phyloP scores from a whole-genome alignment of 768 basidiomycete species.

The Mycena alexandri region DNA sequence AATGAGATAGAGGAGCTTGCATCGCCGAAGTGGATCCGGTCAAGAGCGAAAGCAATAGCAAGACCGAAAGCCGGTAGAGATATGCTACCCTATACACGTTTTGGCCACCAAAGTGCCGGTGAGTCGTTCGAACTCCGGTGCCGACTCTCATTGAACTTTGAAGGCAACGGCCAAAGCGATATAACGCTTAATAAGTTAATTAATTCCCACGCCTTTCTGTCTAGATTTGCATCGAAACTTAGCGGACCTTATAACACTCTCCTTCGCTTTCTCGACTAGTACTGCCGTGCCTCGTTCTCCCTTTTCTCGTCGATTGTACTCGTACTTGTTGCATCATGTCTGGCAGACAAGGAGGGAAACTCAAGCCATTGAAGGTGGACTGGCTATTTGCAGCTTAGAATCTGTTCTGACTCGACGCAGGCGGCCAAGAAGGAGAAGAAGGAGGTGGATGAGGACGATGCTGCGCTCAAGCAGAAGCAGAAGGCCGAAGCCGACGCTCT shows the following conservation, averaged over 20 bases:
- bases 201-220: too few species aligned
- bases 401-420: conserved; percentile 51
- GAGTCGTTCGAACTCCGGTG: too few species aligned
- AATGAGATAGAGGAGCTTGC: conserved; percentile 20
- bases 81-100: too few species aligned
- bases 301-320: conserved; percentile 21
- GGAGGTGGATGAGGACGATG: conserved; percentile 77
- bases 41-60: neutral
- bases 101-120: too few species aligned
- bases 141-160: too few species aligned
- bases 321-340: conserved; percentile 56
- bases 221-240: too few species aligned
- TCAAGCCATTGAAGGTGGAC: conserved; percentile 86
- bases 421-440: conserved; percentile 87
- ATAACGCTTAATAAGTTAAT: too few species aligned
- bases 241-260: too few species aligned
- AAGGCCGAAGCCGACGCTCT: conserved; percentile 80
- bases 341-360: conserved; percentile 84
- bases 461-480: conserved; percentile 81
- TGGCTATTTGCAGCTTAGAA: neutral
- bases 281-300: neutral
- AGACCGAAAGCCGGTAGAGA: too few species aligned
- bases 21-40: conserved; percentile 14
- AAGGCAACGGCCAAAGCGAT: too few species aligned
- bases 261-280: too few species aligned